phyloP scores from a whole-genome alignment of 176 grass and related monocot genomes.

The Lolium multiflorum region DNA sequence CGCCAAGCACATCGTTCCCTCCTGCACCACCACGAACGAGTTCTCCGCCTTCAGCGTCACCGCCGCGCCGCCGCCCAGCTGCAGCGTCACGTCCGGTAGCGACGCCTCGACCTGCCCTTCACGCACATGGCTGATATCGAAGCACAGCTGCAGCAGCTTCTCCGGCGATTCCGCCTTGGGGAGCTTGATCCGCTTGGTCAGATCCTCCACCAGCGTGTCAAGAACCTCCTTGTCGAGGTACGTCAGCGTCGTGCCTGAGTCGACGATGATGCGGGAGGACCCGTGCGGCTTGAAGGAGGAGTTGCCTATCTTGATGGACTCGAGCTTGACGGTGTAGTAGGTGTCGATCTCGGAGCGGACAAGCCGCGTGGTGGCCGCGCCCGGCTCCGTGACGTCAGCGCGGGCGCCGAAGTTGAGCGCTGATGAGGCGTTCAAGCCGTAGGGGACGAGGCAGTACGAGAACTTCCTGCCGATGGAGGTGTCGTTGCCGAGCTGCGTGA shows the following conservation, averaged over 20 bases:
- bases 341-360: neutral
- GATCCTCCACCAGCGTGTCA: constrained; percentile 21
- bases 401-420: too few species aligned
- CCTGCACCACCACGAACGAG: constrained; percentile 21
- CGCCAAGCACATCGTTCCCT: constrained; percentile 47
- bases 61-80: constrained; percentile 41
- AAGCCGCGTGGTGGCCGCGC: constrained; percentile 37
- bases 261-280: constrained; percentile 47
- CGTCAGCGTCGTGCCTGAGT: constrained; percentile 70
- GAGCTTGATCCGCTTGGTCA: constrained; percentile 36
- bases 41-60: constrained; percentile 51
- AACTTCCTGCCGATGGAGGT: constrained; percentile 48
- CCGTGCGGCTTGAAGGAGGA: neutral
- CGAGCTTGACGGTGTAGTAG: constrained; percentile 58
- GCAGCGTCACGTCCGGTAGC: constrained; percentile 45
- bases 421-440: constrained; percentile 5
- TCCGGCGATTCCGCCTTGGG: constrained; percentile 37
- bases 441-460: constrained; percentile 68
- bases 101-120: too few species aligned
- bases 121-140: neutral
- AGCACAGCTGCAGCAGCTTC: constrained; percentile 49
- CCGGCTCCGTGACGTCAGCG: too few species aligned
- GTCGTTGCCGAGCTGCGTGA: constrained; percentile 43
- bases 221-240: constrained; percentile 28
- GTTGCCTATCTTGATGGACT: constrained; percentile 48